Base-by-base conservation (phyloP, 768 basidiomycete genomes). In the Harrya chromipes region DNA sequence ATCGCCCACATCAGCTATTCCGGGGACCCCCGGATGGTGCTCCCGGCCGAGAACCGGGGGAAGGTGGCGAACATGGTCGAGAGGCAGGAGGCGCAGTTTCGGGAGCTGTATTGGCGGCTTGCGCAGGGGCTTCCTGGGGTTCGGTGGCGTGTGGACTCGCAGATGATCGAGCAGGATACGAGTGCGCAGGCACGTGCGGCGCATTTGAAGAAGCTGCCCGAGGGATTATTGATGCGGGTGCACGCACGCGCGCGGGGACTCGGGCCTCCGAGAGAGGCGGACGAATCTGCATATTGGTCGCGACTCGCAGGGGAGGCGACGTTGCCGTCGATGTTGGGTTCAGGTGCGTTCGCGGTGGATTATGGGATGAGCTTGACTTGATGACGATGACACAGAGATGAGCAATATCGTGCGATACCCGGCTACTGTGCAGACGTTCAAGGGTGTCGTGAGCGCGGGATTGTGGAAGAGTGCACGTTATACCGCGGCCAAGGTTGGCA, bases 11-110 rank as follows among this genome's bases (percentile, higher is more conserved):
- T 99, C 19, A 87, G 84, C 54, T 99, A 99, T 62, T 70, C 70
- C 36, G 94, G 94, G 17, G 94, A 99, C 64, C 90, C 91, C 27
- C 83, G 97, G 39, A 99, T 99, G 97, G 57, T 88, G 40, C 80
- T 94, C 5, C 94, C 94, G 1, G 93, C 85, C 0, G 97, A 99
- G 77, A 97, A 98, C 71, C 85, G 94, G 24, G 76, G 81, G 53
- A 99, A 99, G 72, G 87, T 99, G n/a, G 73, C 73, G 40, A 98
- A 97, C 69, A 97, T 99, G 58, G 94, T 98, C 36, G 73, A 75
- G 48, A 83, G 82, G 43, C 91, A 97, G 71, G 74, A 77, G 16
- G 77, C 78, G 16, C 90, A 94, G 66, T 98, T 98, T 71, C 80
- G 81, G 50, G 88, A 89, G 63, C 72, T 98, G 50, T 98, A 98